Percentiles rank a stretch among this genome's conserved stretches.
Evolutionary conservation across 139 green algal species (phyloP).

Genomic region (Edaphochlamys debaryana): DNA sequence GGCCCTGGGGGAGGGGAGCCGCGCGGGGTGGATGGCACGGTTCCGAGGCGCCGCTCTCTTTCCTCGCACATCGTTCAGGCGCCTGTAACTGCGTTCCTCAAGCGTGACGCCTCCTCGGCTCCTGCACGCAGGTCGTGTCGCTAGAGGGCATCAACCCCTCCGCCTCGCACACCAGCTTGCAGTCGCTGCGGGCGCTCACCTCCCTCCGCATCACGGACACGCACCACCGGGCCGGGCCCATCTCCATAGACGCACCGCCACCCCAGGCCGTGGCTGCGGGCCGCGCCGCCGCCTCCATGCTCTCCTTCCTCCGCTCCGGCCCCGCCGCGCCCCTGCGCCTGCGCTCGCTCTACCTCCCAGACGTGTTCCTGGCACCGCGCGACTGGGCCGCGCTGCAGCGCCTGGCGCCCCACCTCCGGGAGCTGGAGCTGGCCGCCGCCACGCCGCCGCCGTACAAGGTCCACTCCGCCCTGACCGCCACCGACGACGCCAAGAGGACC

Average conservation of each 20-base stretch:
- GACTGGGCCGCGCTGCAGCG: background rate
- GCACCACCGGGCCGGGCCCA: background rate
- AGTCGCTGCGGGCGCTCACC: background rate
- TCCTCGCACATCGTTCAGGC: too few species aligned
- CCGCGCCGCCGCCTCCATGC: background rate
- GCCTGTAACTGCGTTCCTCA: too few species aligned
- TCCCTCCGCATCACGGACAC: background rate
- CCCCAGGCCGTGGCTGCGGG: too few species aligned
- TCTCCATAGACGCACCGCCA: background rate
- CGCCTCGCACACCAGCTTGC: background rate
- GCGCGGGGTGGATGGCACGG: too few species aligned
- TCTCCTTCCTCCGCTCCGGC: background rate
- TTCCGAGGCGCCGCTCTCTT: too few species aligned
- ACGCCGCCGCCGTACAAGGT: background rate
- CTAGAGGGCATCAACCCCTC: background rate
- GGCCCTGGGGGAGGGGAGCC: too few species aligned
- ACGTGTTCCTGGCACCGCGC: background rate
- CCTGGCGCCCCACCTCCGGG: background rate
- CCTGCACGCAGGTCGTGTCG: background rate
- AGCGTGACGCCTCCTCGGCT: too few species aligned
- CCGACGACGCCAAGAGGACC: too few species aligned
- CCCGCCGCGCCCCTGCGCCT: background rate
- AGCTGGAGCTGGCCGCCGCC: slow-evolving; percentile 13
- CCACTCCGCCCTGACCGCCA: background rate
- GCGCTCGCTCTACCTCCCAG: background rate